These are phyloP conservation scores for Scutellaria minor DNA, from an alignment of 257 asterid species.

Conservation along the genomic window DNA sequence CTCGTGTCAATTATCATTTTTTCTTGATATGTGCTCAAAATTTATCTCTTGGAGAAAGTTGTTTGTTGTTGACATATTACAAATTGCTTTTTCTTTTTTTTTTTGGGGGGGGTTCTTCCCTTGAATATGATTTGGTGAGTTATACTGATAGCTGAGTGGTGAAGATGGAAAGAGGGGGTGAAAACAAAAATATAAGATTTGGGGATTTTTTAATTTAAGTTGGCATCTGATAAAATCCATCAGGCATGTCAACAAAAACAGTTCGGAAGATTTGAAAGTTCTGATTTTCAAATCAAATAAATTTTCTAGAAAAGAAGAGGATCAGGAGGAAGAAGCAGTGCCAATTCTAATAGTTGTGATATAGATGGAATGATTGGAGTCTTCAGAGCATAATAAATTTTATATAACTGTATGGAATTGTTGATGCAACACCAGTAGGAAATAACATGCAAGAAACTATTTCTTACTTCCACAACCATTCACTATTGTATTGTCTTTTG, in stretches of 20 bases:
- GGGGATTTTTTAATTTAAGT: constrained; percentile 14
- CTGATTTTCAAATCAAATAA: constrained; percentile 1
- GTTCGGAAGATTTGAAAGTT: too few relatives aligned
- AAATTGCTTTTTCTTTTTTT: not conserved
- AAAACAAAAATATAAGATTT: not conserved
- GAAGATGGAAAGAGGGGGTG: constrained; percentile 4
- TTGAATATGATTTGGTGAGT: constrained; percentile 14
- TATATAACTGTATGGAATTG: not conserved
- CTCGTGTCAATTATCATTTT: constrained; percentile 21
- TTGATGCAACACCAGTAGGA: constrained; percentile 8
- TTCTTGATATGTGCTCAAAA: constrained; percentile 8
- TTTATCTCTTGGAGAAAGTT: constrained; percentile 23
- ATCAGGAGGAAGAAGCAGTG: not conserved
- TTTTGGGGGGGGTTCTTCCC: not conserved
- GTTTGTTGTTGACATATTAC: constrained; percentile 26
- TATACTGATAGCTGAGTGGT: constrained; percentile 8
- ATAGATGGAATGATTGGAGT: not conserved
- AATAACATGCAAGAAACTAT: not conserved
- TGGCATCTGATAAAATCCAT: constrained; percentile 7
- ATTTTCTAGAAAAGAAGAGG: not conserved
- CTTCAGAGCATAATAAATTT: too few relatives aligned
- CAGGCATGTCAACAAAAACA: not conserved
- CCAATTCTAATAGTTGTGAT: constrained; percentile 11
- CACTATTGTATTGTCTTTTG: not conserved
- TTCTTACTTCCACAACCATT: not conserved